Base-by-base conservation (phyloP, 345 rosid genomes). In the Theobroma cacao region DNA sequence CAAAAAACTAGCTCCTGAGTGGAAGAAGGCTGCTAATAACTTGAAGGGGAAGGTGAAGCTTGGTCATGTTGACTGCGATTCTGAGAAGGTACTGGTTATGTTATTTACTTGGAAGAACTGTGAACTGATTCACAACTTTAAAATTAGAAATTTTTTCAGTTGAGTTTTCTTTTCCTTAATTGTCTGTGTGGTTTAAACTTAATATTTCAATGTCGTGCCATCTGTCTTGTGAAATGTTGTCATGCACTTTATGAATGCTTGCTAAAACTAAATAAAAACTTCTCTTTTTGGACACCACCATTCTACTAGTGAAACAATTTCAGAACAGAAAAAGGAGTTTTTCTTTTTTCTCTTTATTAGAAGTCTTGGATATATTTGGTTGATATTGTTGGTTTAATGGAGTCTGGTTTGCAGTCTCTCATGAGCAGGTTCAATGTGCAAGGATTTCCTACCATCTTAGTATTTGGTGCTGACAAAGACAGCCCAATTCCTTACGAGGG, bases 381-480 rank as follows among this genome's bases (percentile, higher is more conserved):
- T 24, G 36, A 50, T 50, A 20, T 71, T 71, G 11, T 36, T 75
- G 74, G 33, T 77, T 60, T 84, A 53, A 82, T 74, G 80, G 70
- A 48, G 55, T 77, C 62, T 71, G 65, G 63, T 69, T 82, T 17
- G 82, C 97, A 95, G 99, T 91, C 99, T 82, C 67, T 92, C 77
- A 90, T 90, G 97, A 89, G 98, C 90, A 93, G 90, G 88, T 95
- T 88, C 89, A 92, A 88, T 6, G 97, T 95, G 60, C 91, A 93
- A 95, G 98, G 98, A 64, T 95, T 92, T 78, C 99, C 99, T 58
- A 93, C 99, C 56, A 95, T 95, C 87, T 82, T 95, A 85, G 91
- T 95, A 56, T 95, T 95, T 84, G 98, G 98, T 72, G 87, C 94
- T 31, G 97, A 93, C 79, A 95, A 95, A 88, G 94, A 90, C 75